These are phyloP conservation scores for Blastomyces percursus DNA, from an alignment of 2,329 filamentous ascomycete species.

Conservation along the genomic window DNA sequence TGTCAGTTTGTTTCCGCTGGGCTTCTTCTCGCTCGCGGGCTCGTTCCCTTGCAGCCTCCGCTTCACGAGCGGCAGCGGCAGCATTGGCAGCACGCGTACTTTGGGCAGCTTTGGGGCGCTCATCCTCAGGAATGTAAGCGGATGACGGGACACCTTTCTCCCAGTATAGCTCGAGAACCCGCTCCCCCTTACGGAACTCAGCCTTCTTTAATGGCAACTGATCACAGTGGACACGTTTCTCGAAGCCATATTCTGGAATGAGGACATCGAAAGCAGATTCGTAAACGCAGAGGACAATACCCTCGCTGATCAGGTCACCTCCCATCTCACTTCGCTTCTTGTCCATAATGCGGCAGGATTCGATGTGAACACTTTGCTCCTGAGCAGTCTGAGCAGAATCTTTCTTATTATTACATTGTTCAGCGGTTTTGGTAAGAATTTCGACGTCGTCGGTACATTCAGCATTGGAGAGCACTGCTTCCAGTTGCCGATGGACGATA, in stretches of 20 bases:
- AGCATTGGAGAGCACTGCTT: constrained; percentile 71
- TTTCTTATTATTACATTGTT: constrained; percentile 98
- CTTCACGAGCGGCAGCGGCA: constrained; percentile 63
- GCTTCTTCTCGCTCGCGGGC: constrained; percentile 84
- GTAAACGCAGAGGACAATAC: constrained; percentile 93
- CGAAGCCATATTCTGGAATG: constrained; percentile 96
- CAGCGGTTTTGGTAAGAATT: constrained; percentile 77
- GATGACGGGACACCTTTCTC: constrained; percentile 98
- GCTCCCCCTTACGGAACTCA: constrained; percentile 95
- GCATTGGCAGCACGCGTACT: constrained; percentile 65
- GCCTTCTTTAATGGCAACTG: constrained; percentile 96
- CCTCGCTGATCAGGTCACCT: constrained; percentile 87
- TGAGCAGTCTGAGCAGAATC: constrained; percentile 95
- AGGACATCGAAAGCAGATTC: constrained; percentile 97
- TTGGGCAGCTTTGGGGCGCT: constrained; percentile 72
- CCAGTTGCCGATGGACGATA: constrained; percentile 87
- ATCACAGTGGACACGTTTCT: constrained; percentile 98
- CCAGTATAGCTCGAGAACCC: constrained; percentile 94
- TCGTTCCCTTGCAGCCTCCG: constrained; percentile 68
- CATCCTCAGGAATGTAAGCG: constrained; percentile 90
- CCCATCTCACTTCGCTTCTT: constrained; percentile 75
- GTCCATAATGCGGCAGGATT: constrained; percentile 93
- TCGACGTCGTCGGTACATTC: constrained; percentile 88
- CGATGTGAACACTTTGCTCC: constrained; percentile 97
- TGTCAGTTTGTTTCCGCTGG: constrained; percentile 86